Conservation (phyloP, 2,329 filamentous ascomycete species). For the Penicillium capsulatum region DNA sequence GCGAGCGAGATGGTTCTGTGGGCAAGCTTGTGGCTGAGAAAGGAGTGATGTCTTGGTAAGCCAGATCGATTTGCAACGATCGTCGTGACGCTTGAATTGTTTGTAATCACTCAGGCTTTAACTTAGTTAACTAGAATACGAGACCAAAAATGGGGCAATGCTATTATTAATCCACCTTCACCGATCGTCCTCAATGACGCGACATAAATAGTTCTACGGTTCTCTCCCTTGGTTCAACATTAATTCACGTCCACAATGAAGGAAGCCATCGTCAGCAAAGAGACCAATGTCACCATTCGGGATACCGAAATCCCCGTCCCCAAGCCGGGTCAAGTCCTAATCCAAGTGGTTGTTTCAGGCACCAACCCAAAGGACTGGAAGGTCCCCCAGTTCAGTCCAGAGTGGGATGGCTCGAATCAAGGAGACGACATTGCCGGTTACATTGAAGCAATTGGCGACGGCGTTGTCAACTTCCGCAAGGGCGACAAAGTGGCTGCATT, state of each 20-base stretch:
- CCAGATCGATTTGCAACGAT: too few relatives aligned
- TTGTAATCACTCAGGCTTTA: too few relatives aligned
- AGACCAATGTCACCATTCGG: conserved; percentile 30
- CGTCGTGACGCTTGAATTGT: too few relatives aligned
- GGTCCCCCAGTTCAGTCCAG: conserved; percentile 13
- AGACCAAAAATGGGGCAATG: too few relatives aligned
- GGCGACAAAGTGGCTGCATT: conserved; percentile 53
- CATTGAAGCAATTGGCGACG: conserved; percentile 49
- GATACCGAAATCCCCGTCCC: conserved; percentile 44
- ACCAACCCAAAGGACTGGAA: conserved; percentile 51
- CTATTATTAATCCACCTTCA: too few relatives aligned
- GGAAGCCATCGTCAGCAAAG: conserved; percentile 37
- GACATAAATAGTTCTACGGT: too few relatives aligned
- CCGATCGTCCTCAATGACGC: too few relatives aligned
- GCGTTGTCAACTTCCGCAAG: conserved; percentile 51
- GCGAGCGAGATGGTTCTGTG: too few relatives aligned
- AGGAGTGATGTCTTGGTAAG: too few relatives aligned
- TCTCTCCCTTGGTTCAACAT: too few relatives aligned
- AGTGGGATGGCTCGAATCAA: conserved; percentile 32
- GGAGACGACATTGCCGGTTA: conserved; percentile 53
- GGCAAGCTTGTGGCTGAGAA: too few relatives aligned
- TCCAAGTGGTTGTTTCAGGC: conserved; percentile 40
- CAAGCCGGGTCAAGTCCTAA: conserved; percentile 35
- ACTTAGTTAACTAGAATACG: too few relatives aligned
- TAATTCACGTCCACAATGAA: conserved; percentile 37